phyloP scores from a whole-genome alignment of 768 basidiomycete species.

The Auricularia auricula-judae region DNA sequence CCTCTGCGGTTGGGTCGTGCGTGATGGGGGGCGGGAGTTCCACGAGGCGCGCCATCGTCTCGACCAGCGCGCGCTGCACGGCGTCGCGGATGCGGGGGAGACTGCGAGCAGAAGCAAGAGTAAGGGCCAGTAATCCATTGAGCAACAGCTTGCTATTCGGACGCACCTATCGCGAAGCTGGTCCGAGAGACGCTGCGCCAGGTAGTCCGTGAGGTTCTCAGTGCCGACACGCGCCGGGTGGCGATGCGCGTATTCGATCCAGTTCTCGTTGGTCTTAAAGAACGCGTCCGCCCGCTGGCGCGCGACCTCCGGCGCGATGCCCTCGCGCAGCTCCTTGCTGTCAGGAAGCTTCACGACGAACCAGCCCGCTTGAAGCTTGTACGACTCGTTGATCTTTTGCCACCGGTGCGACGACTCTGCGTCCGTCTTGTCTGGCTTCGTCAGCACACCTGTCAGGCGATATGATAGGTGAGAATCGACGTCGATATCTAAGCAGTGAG shows the following conservation, averaged over 20 bases:
- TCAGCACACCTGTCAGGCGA: constrained; percentile 33
- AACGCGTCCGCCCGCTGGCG: constrained; percentile 44
- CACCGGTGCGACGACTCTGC: constrained; percentile 42
- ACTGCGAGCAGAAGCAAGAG: not conserved
- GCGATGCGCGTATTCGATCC: not conserved
- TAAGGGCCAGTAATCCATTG: not conserved
- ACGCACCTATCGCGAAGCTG: constrained; percentile 48
- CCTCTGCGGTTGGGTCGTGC: not conserved
- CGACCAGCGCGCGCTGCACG: not conserved
- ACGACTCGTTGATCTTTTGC: constrained; percentile 26
- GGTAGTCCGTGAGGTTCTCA: constrained; percentile 37
- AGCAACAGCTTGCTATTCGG: not conserved
- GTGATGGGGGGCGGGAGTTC: not conserved
- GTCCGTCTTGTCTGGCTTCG: constrained; percentile 44
- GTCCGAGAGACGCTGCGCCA: constrained; percentile 52
- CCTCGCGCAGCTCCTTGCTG: constrained; percentile 36
- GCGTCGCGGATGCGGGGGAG: not conserved
- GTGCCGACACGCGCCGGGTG: constrained; percentile 32
- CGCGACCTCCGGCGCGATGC: constrained; percentile 50
- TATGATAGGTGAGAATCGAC: not conserved
- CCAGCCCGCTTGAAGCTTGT: constrained; percentile 44
- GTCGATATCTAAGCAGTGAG: not conserved
- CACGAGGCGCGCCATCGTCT: not conserved
- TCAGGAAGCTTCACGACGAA: constrained; percentile 46
- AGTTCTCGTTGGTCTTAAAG: constrained; percentile 24